These are phyloP conservation scores for Metschnikowia hibisci DNA, from an alignment of 805 yeast species.

Conservation along the genomic window DNA sequence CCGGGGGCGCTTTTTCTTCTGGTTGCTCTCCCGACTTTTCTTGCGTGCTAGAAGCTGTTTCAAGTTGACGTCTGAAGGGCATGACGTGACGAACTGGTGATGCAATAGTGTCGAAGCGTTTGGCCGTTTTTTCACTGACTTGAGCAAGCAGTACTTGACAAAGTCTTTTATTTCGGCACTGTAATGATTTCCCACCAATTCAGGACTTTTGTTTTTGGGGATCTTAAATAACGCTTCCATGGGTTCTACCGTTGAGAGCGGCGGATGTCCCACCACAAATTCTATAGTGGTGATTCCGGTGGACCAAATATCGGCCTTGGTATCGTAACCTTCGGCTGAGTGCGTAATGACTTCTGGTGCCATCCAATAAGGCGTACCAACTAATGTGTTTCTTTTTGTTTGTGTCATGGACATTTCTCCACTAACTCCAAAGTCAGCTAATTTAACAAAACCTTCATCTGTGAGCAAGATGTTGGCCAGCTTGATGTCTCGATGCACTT, in stretches of 20 bases:
- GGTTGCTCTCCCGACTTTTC: conserved; percentile 16
- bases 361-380: conserved; percentile 98
- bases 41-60: conserved; percentile 9
- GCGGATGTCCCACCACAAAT: conserved; percentile 77
- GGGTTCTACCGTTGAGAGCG: conserved; percentile 69
- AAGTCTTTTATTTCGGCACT: conserved; percentile 61
- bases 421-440: conserved; percentile 93
- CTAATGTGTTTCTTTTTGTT: conserved; percentile 66
- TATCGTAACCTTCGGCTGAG: conserved; percentile 59
- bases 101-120: conserved; percentile 53
- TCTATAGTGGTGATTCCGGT: conserved; percentile 91
- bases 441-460: conserved; percentile 62
- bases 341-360: conserved; percentile 87
- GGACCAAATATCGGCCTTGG: conserved; percentile 94
- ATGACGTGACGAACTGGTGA: conserved; percentile 45
- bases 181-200: conserved; percentile 39
- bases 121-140: conserved; percentile 64
- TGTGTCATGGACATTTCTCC: conserved; percentile 64
- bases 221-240: conserved; percentile 70
- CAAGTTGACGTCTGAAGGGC: conserved; percentile 12
- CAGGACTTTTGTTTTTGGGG: conserved; percentile 64
- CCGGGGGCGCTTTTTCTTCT: conserved; percentile 20
- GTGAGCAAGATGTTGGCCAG: conserved; percentile 84
- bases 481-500: conserved; percentile 87
- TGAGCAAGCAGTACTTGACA: conserved; percentile 60